Base-by-base conservation (phyloP, 306 rosid species). In the Quercus rubra region DNA sequence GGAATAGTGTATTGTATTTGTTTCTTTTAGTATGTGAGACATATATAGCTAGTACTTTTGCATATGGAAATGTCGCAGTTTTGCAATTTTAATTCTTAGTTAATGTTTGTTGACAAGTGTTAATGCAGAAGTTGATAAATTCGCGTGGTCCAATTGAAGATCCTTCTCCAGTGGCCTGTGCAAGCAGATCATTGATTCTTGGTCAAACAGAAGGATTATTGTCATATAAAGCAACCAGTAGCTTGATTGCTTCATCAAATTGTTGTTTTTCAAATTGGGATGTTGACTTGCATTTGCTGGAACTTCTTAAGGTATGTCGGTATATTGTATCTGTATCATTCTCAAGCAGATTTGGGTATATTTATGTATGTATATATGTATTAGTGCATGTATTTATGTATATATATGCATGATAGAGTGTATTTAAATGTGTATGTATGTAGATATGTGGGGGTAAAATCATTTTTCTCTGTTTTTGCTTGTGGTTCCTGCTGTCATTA, bases 111-210 rank as follows among this genome's bases (percentile, higher is more conserved):
- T 90, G 90, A 87, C 86, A 82, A 85, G 84, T 84, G 74, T 82
- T 80, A 67, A 78, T 93, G 93, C 98, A 95, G 99, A 93, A 88
- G 79, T 91, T 91, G 94, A 88, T 95, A 79, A 93, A 87, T 79
- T 90, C 92, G 74, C 87, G 87, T 76, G 97, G 93, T 85, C 98
- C 93, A 67, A 90, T 89, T 88, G 96, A 95, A 88, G 99, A 95
- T 87, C 99, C 99, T 84, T 93, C 99, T 79, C 98, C 92, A 3
- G 79, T 89, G 80, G 93, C 90, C 31, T 23, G 61, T 72, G 97
- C 97, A 56, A 83, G 88, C 85, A 91, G 89, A 83, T 85, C 86
- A 70, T 79, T 91, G 78, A 75, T 91, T 82, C 77, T 90, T 19
- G 92, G 99, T 78, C 94, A 91, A 80, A 84, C 85, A 75, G 98